Conservation (phyloP, 345 rosid genomes). For the Lepidium africanum region DNA sequence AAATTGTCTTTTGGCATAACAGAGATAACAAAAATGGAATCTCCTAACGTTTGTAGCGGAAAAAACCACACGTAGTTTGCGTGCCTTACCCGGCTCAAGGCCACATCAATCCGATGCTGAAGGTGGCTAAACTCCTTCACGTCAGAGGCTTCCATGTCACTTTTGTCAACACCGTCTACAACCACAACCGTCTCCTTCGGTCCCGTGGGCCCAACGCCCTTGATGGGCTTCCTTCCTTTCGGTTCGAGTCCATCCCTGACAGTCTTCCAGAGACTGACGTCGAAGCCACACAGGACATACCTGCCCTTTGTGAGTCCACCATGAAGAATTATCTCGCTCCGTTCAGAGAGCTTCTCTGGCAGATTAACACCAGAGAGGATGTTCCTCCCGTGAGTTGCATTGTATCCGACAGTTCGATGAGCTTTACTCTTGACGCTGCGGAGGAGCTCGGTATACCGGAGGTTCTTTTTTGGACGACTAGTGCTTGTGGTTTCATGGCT, state of each 20-base stretch:
- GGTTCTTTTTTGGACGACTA: neutral
- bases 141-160: conserved; percentile 36
- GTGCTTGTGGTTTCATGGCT: conserved; percentile 11
- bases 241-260: conserved; percentile 31
- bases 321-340: conserved; percentile 15
- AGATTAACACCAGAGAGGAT: neutral
- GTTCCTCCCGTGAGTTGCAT: conserved; percentile 9
- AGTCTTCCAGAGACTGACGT: conserved; percentile 20
- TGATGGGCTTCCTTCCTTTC: conserved; percentile 17
- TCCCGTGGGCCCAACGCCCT: conserved; percentile 23
- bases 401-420: neutral
- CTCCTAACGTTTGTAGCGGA: neutral
- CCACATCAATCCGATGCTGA: conserved; percentile 41
- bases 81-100: conserved; percentile 44
- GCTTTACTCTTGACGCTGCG: neutral
- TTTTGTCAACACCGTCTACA: conserved; percentile 36
- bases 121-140: conserved; percentile 37
- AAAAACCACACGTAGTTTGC: conserved; percentile 32
- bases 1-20: neutral
- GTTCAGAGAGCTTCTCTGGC: conserved; percentile 6
- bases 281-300: conserved; percentile 26
- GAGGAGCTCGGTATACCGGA: neutral
- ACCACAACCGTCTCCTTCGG: conserved; percentile 28
- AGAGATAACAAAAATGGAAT: neutral
- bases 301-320: conserved; percentile 24